Base-by-base conservation (phyloP, 768 basidiomycete species). In the Wakefieldia striispora region DNA sequence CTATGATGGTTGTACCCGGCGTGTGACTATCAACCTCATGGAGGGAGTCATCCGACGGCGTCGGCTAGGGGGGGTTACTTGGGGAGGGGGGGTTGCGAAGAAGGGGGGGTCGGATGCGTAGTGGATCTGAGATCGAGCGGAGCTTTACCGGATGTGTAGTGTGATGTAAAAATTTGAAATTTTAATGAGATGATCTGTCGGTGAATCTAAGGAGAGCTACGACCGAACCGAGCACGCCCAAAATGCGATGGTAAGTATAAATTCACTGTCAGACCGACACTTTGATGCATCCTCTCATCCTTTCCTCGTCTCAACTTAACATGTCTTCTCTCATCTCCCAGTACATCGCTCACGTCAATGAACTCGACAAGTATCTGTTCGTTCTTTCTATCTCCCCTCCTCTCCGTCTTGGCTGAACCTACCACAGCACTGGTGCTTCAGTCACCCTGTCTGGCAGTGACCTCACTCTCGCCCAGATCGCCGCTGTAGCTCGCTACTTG, bases 381-480 rank as follows among this genome's bases (percentile, higher is more conserved):
- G 78, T 67, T n/a, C 5, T 26, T 14, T 24, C n/a, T 6, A 35
- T 43, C 43, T 11, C 23, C 9, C 24, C 45, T 14, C 34, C 29
- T 21, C 10, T 10, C 24, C n/a, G n/a, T n/a, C n/a, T n/a, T n/a
- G n/a, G n/a, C 51, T 54, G 31, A 60, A 45, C 45, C 19, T 21
- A 1, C 14, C 31, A 3, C 41, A 90, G 88, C 63, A 70, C 74
- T 27, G 89, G 90, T 19, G 76, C 75, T 40, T 67, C 81, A 8
- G 76, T 92, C 48, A 60, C 76, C 13, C 72, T 93, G 40, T 82
- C 86, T 48, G 91, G 91, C 7, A 74, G 85, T 51, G 77, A 68
- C 13, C 78, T 94, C 29, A 81, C 89, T 1, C 82, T 93, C 45
- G 78, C 88, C 4, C 87, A 86, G 44, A 82, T 94, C 12, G 76